Conservation (phyloP, 2,329 filamentous ascomycete species). For the Gyromitra esculenta region DNA sequence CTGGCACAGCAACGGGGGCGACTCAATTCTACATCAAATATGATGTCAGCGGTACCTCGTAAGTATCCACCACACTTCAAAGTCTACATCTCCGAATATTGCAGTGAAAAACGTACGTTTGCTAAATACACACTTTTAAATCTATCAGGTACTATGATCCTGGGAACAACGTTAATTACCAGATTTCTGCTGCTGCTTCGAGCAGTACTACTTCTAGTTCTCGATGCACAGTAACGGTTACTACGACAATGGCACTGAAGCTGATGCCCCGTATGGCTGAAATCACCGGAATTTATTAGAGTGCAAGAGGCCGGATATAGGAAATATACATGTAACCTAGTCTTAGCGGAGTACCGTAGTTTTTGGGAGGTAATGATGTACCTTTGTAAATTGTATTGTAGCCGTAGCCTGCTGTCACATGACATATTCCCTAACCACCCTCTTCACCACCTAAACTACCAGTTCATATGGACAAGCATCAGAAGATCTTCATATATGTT, state of each 20-base stretch:
- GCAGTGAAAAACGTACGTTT: too few relatives aligned
- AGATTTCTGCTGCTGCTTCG: conserved; percentile 27
- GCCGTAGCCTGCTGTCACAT: too few relatives aligned
- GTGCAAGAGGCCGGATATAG: neutral
- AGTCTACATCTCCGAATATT: neutral
- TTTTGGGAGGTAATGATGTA: neutral
- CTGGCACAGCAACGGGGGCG: conserved; percentile 56
- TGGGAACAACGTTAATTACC: conserved; percentile 56
- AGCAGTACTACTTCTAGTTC: conserved; percentile 4
- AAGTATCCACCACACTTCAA: conserved; percentile 32
- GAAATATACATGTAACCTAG: neutral
- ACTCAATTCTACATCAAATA: conserved; percentile 58
- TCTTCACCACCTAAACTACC: too few relatives aligned
- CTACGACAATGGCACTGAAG: conserved; percentile 23
- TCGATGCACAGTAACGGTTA: conserved; percentile 22
- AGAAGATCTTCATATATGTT: too few relatives aligned
- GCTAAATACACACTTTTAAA: neutral
- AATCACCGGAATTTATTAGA: conserved; percentile 9
- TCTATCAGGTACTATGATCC: conserved; percentile 57
- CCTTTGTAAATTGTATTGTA: neutral
- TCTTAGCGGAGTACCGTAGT: neutral
- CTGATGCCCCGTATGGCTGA: conserved; percentile 35
- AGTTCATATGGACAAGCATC: too few relatives aligned
- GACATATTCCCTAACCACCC: too few relatives aligned
- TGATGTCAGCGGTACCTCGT: conserved; percentile 57